Evolutionary conservation across 352 stramenopile species (phyloP).

Genomic region (Globisporangium cylindrosporum): DNA sequence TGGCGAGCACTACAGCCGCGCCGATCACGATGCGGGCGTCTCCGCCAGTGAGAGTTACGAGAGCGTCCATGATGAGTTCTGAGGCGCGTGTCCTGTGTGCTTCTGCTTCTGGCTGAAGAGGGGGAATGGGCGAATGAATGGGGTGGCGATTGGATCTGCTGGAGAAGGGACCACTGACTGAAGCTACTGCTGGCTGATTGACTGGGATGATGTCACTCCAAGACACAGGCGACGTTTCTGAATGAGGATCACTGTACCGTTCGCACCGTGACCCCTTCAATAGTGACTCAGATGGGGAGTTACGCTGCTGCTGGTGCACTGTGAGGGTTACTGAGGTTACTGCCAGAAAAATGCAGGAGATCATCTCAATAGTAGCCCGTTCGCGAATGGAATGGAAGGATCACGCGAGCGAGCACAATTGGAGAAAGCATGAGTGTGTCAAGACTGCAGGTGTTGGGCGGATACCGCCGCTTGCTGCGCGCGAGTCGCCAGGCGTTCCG

Average conservation of each 20-base stretch:
- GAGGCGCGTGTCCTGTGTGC: background rate
- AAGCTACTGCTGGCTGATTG: background rate
- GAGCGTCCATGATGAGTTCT: constrained; percentile 36
- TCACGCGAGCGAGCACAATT: background rate
- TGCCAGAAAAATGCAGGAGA: background rate
- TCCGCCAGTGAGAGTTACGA: constrained; percentile 35
- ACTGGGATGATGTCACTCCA: constrained; percentile 12
- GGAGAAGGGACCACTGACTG: background rate
- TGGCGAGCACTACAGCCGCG: constrained; percentile 45
- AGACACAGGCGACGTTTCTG: constrained; percentile 8
- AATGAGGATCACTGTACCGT: background rate
- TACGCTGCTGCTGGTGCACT: background rate
- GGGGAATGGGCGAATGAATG: constrained; percentile 4
- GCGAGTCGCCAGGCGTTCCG: constrained; percentile 74
- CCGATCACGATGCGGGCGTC: constrained; percentile 49
- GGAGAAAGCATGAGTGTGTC: constrained; percentile 37
- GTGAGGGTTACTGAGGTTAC: background rate
- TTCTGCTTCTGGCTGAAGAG: background rate
- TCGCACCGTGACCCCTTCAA: background rate
- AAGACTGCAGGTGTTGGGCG: constrained; percentile 60
- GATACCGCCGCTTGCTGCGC: constrained; percentile 74
- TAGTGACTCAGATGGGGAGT: background rate
- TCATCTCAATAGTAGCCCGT: background rate
- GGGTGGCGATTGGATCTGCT: background rate
- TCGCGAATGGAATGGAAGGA: constrained; percentile 9